Conservation (phyloP, 176 grass and related monocot species). For the Juncus effusus region DNA sequence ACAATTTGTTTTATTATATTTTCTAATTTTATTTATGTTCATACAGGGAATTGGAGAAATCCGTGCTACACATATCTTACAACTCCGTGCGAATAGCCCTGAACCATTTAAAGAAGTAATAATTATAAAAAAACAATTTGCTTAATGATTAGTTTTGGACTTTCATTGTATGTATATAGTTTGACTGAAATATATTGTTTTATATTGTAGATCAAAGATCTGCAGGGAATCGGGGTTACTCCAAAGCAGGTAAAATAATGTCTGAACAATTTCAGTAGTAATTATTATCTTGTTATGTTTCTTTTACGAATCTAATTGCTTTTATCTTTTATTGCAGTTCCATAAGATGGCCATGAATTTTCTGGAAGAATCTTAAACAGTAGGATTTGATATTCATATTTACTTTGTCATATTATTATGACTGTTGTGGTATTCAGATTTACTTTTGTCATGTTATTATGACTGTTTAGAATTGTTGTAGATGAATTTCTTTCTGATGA, state of each 20-base stretch:
- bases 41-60: constrained; percentile 25
- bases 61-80: constrained; percentile 20
- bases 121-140: constrained; percentile 11
- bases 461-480: no score
- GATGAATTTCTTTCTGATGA: no score
- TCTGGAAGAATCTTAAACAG: constrained; percentile 17
- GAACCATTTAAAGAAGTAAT: constrained; percentile 26
- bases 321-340: constrained; percentile 15
- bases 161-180: background rate
- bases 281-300: background rate
- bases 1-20: background rate
- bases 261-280: background rate
- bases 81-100: constrained; percentile 19
- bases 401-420: no score
- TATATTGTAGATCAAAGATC: constrained; percentile 17
- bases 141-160: background rate
- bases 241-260: constrained; percentile 25
- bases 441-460: no score
- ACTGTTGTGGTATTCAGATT: no score
- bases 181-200: background rate
- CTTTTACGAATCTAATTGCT: background rate
- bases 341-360: constrained; percentile 6
- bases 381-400: no score
- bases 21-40: background rate
- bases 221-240: constrained; percentile 20